phyloP scores from a whole-genome alignment of 768 basidiomycete genomes.

The Lactifluus piperatus region DNA sequence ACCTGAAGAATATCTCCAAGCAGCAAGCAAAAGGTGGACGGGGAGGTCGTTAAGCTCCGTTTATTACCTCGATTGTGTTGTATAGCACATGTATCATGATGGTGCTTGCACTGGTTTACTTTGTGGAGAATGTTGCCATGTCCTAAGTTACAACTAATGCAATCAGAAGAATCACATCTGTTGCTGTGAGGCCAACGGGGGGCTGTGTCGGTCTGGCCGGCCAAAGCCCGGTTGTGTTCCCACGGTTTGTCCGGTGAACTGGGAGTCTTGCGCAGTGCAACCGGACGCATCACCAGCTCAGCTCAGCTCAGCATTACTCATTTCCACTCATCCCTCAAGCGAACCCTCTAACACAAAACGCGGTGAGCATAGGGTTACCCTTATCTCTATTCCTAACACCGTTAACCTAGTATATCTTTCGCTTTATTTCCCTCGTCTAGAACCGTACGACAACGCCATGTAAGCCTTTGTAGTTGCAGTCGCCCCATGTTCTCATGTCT shows the following conservation, averaged over 20 bases:
- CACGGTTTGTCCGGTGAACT: neutral
- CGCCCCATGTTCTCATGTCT: constrained; percentile 11
- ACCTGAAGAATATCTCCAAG: constrained; percentile 78
- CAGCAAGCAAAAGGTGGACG: constrained; percentile 94
- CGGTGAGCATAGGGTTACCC: constrained; percentile 14
- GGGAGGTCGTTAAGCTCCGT: constrained; percentile 50
- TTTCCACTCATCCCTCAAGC: constrained; percentile 3
- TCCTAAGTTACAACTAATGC: neutral
- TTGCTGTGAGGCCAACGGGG: too few species aligned
- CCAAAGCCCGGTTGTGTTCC: constrained; percentile 2
- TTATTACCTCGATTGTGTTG: neutral
- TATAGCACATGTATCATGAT: constrained; percentile 12
- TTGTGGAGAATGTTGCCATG: neutral
- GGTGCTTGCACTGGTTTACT: neutral
- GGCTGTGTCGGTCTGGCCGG: neutral
- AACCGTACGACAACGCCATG: constrained; percentile 15
- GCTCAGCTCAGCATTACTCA: neutral
- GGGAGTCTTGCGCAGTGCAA: neutral
- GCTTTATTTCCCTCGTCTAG: neutral
- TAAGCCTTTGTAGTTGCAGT: constrained; percentile 4
- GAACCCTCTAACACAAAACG: neutral
- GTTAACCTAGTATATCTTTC: neutral
- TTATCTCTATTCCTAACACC: neutral
- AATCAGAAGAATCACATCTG: neutral
- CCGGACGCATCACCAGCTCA: neutral